Conservation (phyloP, 305 asterid species). For the Fraxinus latifolia region DNA sequence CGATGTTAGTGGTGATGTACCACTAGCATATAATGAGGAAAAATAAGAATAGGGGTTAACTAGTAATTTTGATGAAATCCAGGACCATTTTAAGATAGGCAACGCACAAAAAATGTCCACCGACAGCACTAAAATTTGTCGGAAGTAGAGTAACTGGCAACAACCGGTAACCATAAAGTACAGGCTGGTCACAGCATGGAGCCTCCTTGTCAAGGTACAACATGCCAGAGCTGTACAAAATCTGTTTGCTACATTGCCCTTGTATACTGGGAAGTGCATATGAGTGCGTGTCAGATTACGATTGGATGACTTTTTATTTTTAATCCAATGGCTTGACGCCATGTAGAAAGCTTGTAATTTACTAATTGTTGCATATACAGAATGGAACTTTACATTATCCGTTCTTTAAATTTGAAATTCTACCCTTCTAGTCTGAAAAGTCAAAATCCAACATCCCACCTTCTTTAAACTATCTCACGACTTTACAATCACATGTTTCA, state of each 20-base stretch:
- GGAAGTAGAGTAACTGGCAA: conserved; percentile 27
- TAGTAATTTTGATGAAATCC: neutral
- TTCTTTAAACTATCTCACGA: no score
- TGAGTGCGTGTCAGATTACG: neutral
- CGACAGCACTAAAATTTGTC: conserved; percentile 8
- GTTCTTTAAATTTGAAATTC: neutral
- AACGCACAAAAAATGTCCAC: neutral
- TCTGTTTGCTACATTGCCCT: neutral
- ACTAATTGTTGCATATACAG: neutral
- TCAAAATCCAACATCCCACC: neutral
- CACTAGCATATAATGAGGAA: neutral
- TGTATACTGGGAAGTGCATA: neutral
- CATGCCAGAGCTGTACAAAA: conserved; percentile 6
- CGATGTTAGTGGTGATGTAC: no score
- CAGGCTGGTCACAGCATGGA: conserved; percentile 26
- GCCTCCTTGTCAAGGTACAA: neutral
- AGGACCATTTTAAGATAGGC: conserved; percentile 1
- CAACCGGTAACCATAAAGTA: conserved; percentile 20
- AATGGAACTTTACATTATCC: neutral
- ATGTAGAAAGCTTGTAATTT: neutral
- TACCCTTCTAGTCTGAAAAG: neutral
- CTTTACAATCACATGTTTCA: no score
- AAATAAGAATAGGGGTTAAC: neutral
- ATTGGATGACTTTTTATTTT: neutral
- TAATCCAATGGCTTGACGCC: neutral